phyloP scores from a whole-genome alignment of 2,329 filamentous ascomycete species.

The Verticillium tricorpus region DNA sequence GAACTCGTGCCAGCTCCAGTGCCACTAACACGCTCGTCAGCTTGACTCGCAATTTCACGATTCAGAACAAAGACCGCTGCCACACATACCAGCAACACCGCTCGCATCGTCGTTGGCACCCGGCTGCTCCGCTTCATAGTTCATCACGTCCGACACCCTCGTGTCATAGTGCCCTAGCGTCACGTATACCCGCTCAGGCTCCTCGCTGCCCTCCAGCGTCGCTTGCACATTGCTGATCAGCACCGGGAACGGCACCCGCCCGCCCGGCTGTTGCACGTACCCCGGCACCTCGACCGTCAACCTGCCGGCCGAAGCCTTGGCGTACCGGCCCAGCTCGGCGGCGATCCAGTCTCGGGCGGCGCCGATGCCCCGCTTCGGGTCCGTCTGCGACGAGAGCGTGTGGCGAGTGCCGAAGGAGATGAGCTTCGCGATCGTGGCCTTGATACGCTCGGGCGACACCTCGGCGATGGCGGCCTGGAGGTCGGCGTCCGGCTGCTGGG shows the following conservation, averaged over 20 bases:
- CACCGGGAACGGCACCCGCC: conserved; percentile 43
- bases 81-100: conserved; percentile 30
- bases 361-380: conserved; percentile 46
- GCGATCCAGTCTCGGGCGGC: conserved; percentile 54
- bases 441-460: conserved; percentile 36
- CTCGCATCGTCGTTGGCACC: conserved; percentile 56
- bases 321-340: conserved; percentile 42
- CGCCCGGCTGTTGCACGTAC: conserved; percentile 44
- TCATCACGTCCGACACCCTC: conserved; percentile 42
- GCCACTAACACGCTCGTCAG: conserved; percentile 30
- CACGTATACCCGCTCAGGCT: conserved; percentile 45
- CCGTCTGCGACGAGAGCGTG: conserved; percentile 48
- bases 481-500: conserved; percentile 16
- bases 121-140: conserved; percentile 48
- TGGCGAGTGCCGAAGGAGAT: conserved; percentile 54
- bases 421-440: conserved; percentile 46
- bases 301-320: conserved; percentile 40
- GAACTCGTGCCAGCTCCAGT: conserved; percentile 50
- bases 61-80: neutral
- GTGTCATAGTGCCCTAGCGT: conserved; percentile 54
- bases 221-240: conserved; percentile 50
- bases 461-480: conserved; percentile 19
- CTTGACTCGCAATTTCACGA: neutral
- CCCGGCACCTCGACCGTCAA: conserved; percentile 45
- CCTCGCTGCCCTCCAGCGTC: conserved; percentile 42